Evolutionary conservation across 257 asterid species (phyloP).

Genomic region (Forsythia viridissima): DNA sequence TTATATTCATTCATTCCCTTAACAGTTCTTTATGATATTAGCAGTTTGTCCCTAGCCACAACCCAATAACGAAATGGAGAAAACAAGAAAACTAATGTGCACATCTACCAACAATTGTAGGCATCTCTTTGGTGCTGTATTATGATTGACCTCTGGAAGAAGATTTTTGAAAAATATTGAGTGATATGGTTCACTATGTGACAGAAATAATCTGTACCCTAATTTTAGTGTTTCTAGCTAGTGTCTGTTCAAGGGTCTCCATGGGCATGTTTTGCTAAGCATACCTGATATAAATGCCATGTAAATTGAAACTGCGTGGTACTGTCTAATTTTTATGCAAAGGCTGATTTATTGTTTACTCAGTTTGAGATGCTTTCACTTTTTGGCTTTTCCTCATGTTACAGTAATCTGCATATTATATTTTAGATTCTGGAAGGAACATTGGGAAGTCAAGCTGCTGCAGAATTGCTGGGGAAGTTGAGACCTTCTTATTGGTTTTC

Average conservation of each 20-base stretch:
- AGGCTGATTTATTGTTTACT: slow-evolving; percentile 6
- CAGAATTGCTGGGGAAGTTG: slow-evolving; percentile 75
- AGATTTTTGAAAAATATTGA: no score
- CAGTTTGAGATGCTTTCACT: not conserved
- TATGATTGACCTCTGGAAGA: no score
- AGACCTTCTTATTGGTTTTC: slow-evolving; percentile 90
- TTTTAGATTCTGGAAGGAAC: slow-evolving; percentile 71
- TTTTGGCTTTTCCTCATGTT: slow-evolving; percentile 14
- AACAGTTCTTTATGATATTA: no score
- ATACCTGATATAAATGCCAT: not conserved
- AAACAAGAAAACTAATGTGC: no score
- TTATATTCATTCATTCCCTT: no score
- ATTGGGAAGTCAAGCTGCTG: slow-evolving; percentile 87
- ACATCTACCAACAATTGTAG: no score
- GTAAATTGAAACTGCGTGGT: not conserved
- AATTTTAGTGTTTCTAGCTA: not conserved
- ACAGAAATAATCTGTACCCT: not conserved
- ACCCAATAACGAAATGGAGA: no score
- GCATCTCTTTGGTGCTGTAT: no score
- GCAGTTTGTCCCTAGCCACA: no score
- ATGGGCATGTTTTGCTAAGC: not conserved
- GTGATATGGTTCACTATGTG: no score
- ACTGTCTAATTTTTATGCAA: not conserved
- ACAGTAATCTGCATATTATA: slow-evolving; percentile 20
- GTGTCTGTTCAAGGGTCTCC: no score